Evolutionary conservation across 495 filamentous ascomycete species (phyloP).

Genomic region (Penicillium salamii): DNA sequence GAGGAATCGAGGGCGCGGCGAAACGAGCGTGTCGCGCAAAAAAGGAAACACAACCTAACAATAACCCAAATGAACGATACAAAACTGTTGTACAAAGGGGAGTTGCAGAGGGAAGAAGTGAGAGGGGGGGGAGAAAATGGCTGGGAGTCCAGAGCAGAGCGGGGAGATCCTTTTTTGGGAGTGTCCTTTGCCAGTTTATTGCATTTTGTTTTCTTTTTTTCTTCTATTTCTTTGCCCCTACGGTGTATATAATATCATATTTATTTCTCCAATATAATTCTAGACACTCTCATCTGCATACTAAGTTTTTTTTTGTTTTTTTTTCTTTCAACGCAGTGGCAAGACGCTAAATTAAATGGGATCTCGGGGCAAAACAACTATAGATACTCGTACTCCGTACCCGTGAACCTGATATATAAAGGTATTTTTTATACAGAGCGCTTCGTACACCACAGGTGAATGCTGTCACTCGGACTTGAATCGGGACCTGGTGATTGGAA

Average conservation of each 20-base stretch:
- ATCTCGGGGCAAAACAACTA: background rate
- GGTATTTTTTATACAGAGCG: too few species aligned
- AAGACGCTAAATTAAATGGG: too few species aligned
- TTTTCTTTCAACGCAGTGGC: too few species aligned
- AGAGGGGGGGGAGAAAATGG: slow-evolving; percentile 14
- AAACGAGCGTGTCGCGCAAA: slow-evolving; percentile 26
- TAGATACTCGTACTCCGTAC: background rate
- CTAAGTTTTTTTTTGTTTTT: background rate
- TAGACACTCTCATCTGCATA: too few species aligned
- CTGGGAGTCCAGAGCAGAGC: slow-evolving; percentile 27
- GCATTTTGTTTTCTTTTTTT: slow-evolving; percentile 1
- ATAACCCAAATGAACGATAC: slow-evolving; percentile 24
- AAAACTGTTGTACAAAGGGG: slow-evolving; percentile 40
- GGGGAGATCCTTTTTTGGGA: slow-evolving; percentile 30
- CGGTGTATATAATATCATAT: too few species aligned
- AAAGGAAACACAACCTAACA: slow-evolving; percentile 17
- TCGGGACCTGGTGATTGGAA: slow-evolving; percentile 22
- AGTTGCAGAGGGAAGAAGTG: slow-evolving; percentile 33
- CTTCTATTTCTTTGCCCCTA: slow-evolving; percentile 1
- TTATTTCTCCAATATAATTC: background rate
- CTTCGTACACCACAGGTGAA: background rate
- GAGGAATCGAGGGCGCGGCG: slow-evolving; percentile 5
- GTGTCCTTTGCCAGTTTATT: slow-evolving; percentile 14
- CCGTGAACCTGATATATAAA: background rate
- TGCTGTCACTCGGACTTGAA: slow-evolving; percentile 18